Evolutionary conservation across 2,329 filamentous ascomycete genomes (phyloP), one percentile per base, ranked within the genome.

Genomic region (Myotisia sp.): DNA sequence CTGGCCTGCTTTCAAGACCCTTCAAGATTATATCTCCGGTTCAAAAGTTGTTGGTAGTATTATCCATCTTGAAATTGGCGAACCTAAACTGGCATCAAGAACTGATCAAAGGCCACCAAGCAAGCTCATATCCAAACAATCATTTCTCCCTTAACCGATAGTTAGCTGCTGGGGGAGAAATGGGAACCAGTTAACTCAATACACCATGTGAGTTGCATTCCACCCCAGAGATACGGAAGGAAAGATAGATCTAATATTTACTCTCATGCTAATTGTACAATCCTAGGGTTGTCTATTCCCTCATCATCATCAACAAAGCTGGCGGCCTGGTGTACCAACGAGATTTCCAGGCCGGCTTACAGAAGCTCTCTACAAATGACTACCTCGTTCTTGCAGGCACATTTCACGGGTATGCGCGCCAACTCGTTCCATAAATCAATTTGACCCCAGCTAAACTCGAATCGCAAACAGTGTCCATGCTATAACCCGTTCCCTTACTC

Each of bases 251-350:
- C 23, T n/a, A 10, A 17, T 12, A 10, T 8, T 17, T 16, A 20
- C 9, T 23, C 16, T 17, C 21, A 17, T 14, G 27, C 32, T 34
- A 5, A 34, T 17, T 7, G 3, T 21, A 10, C 14, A 12, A 4
- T 7, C 14, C 10, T 47, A 95, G 86, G 90, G 82, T 85, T 45
- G 80, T 98, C 57, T 90, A 92, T 59, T 77, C 86, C 39, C 78
- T 98, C 53, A 85, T 95, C 56, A 79, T 98, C 56, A 93, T 98
- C 67, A 95, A 94, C 69, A 98, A 98, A 70, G 86, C 90, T 44
- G 90, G 86, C 40, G 90, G 90, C 49, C 71, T 98, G 35, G 78
- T 98, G 60, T 98, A 92, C 68, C 87, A 95, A 62, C 83, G 85
- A 48, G 82, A 84, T 52, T 95, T 98, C 58, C 77, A 86, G 50